These are phyloP conservation scores for Trichophyton mentagrophytes DNA, from an alignment of 2,329 filamentous ascomycete species.

Conservation along the genomic window DNA sequence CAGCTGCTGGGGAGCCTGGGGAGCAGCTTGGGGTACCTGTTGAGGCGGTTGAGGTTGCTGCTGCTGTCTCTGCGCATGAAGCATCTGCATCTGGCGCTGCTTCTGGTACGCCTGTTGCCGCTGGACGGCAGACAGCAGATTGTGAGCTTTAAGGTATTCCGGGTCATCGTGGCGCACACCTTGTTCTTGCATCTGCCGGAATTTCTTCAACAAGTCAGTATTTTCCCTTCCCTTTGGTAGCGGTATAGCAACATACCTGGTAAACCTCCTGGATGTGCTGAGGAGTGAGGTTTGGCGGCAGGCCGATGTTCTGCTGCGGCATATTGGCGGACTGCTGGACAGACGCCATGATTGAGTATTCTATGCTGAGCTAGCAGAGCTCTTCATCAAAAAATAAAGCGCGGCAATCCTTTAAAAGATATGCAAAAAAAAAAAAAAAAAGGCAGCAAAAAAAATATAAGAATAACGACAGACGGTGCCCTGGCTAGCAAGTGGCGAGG, in stretches of 20 bases:
- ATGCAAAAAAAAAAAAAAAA: no score
- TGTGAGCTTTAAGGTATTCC: constrained; percentile 70
- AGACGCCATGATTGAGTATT: constrained; percentile 43
- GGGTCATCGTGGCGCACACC: constrained; percentile 73
- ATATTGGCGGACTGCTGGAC: constrained; percentile 35
- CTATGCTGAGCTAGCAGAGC: neutral
- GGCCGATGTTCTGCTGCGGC: constrained; percentile 49
- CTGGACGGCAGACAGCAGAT: constrained; percentile 61
- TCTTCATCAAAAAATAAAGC: neutral
- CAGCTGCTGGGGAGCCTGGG: neutral
- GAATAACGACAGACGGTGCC: neutral
- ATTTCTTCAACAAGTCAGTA: constrained; percentile 48
- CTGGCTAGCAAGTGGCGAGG: neutral
- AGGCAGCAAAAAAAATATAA: no score
- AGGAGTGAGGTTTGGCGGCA: constrained; percentile 57
- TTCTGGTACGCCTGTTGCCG: constrained; percentile 48
- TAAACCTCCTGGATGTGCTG: constrained; percentile 66
- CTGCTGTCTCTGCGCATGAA: constrained; percentile 33
- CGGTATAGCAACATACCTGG: constrained; percentile 24
- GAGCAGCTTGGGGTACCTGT: constrained; percentile 16
- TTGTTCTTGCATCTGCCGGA: constrained; percentile 73
- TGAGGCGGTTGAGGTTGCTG: constrained; percentile 36
- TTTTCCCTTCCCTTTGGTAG: neutral
- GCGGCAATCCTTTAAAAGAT: neutral
- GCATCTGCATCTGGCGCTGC: constrained; percentile 37